Base-by-base conservation (phyloP, 768 basidiomycete genomes). In the Tricholoma furcatifolium region DNA sequence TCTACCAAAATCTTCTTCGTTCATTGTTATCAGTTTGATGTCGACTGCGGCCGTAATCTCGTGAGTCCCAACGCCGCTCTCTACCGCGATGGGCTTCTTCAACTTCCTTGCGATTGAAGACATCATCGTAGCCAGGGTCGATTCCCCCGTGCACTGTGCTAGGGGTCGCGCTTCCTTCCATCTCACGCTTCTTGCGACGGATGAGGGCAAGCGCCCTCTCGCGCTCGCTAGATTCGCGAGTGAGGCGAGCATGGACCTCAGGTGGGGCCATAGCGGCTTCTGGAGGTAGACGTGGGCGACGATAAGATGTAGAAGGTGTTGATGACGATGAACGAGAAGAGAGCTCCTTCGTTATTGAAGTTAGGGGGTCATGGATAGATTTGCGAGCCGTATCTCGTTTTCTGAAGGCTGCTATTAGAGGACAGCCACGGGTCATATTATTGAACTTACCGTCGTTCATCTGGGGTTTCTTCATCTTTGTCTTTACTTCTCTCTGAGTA, bases 141-240 rank as follows among this genome's bases (percentile, higher is more conserved):
- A 70, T 60, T 1, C 70, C 80, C 2, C 78, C 80, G 43, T 73
- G 76, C 3, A 87, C 82, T 0, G 85, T 88, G 57, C 83, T 87
- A 0, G 88, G 90, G 1, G 90, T 91, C 54, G 79, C 80, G 51
- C 77, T 83, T 2, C 84, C 85, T 30, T 72, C 75, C 68, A 76
- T 66, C 66, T 90, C 87, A 2, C 82, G 76, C 61, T 82, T 79
- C 70, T 81, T 87, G 36, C 85, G 75, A 48, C 74, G 74, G 18
- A 91, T 83, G 24, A 91, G 82, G 7, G 79, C 87, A n/a, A 81
- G 69, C 0, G 90, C 89, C 0, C 90, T 83, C 60, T 85, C 79
- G 4, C 88, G 81, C 65, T 92, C 90, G 1, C 84, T 79, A 0
- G 83, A 82, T 67, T 92, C 90, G 23, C 90, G 83, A n/a, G 70